Evolutionary conservation across 768 basidiomycete genomes (phyloP).

Genomic region (Sporobolomyces pararoseus): DNA sequence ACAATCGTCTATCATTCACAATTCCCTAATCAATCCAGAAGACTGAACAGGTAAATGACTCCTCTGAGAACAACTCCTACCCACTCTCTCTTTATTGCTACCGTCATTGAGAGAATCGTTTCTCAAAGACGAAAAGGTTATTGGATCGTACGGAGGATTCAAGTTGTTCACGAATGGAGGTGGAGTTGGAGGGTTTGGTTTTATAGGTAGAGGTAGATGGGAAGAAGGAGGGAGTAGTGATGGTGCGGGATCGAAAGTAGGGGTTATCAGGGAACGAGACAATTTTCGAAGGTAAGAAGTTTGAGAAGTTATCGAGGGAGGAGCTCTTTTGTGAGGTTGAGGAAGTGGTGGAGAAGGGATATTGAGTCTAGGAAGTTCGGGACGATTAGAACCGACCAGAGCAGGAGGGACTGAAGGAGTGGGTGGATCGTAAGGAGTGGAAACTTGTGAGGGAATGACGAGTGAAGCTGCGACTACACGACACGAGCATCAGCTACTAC

Average conservation of each 20-base stretch:
- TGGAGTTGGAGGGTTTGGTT: not conserved
- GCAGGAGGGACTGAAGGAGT: not conserved
- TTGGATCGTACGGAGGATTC: not conserved
- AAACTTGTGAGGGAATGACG: not conserved
- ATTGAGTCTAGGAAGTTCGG: not conserved
- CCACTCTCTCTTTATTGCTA: no score
- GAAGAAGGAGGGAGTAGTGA: not conserved
- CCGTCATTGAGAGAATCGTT: no score
- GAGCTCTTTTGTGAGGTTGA: not conserved
- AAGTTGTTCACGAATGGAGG: not conserved
- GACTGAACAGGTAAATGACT: no score
- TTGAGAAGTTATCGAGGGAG: conserved; percentile 2
- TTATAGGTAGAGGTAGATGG: not conserved
- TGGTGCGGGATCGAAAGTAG: not conserved
- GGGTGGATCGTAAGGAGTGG: conserved; percentile 7
- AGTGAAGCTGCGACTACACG: conserved; percentile 13
- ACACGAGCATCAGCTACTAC: no score
- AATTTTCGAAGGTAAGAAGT: not conserved
- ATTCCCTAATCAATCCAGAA: no score
- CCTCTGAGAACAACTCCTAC: no score
- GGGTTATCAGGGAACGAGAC: not conserved
- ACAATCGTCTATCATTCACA: no score
- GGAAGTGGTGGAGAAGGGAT: not conserved
- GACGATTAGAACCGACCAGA: not conserved
- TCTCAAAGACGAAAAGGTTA: no score